Evolutionary conservation across 2,329 filamentous ascomycete species (phyloP).

Genomic region (Magnaporthiopsis incrustans): DNA sequence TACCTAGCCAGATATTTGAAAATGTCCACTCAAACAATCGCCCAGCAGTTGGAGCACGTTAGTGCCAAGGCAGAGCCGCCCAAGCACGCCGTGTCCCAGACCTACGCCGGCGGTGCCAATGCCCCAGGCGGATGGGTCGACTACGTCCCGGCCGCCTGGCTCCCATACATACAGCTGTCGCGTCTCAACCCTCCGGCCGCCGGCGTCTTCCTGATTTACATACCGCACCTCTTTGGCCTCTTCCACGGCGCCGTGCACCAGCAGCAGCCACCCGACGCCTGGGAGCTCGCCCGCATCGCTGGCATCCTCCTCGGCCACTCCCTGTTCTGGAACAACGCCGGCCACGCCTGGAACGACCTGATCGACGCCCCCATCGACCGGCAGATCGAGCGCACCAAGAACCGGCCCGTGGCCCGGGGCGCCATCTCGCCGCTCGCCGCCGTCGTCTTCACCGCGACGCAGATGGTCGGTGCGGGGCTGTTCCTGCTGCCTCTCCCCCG

Average conservation of each 20-base stretch:
- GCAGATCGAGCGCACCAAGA: constrained; percentile 21
- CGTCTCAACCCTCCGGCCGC: constrained; percentile 22
- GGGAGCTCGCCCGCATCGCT: constrained; percentile 4
- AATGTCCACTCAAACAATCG: no score
- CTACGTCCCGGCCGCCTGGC: constrained; percentile 22
- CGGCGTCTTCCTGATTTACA: constrained; percentile 23
- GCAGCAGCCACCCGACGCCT: no score
- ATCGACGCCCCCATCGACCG: constrained; percentile 25
- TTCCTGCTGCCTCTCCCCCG: constrained; percentile 17
- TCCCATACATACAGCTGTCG: constrained; percentile 24
- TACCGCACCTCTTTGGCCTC: constrained; percentile 25
- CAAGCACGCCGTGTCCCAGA: no score
- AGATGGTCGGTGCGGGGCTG: constrained; percentile 17
- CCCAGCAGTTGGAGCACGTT: no score
- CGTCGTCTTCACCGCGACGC: constrained; percentile 20
- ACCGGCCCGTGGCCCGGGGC: constrained; percentile 25
- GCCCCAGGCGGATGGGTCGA: constrained; percentile 20
- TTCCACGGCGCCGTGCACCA: constrained; percentile 19
- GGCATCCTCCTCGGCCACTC: constrained; percentile 17
- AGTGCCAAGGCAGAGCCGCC: no score
- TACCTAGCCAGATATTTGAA: no score
- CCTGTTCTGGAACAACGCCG: constrained; percentile 26
- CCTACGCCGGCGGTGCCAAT: no score
- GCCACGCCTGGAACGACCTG: constrained; percentile 27
- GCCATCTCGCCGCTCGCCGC: constrained; percentile 21